phyloP scores from a whole-genome alignment of 148 eudicot genomes.

The Spergularia marina region DNA sequence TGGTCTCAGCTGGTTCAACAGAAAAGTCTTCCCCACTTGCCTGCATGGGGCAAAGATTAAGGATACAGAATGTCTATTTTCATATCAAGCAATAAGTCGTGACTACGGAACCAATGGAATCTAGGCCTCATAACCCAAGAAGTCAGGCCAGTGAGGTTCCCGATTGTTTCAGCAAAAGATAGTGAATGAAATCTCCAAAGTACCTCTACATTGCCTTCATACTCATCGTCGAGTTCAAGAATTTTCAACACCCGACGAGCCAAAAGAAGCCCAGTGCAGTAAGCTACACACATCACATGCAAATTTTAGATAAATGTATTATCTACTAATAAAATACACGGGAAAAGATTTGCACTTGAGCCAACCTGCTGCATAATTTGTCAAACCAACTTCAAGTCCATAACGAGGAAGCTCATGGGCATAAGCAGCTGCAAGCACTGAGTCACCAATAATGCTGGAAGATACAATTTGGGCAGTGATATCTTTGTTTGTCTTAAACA shows the following conservation, averaged over 20 bases:
- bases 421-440: constrained; percentile 66
- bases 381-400: constrained; percentile 73
- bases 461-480: constrained; percentile 61
- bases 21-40: constrained; percentile 83
- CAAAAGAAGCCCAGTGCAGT: constrained; percentile 75
- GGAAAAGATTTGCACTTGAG: background rate
- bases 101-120: background rate
- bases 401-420: constrained; percentile 74
- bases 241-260: constrained; percentile 62
- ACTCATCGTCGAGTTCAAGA: constrained; percentile 71
- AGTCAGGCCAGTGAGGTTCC: background rate
- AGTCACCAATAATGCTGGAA: constrained; percentile 69
- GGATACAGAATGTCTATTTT: background rate
- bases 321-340: background rate
- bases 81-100: too few species aligned
- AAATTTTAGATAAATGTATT: background rate
- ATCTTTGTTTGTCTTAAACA: constrained; percentile 65
- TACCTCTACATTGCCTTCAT: constrained; percentile 79
- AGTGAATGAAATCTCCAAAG: background rate
- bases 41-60: constrained; percentile 18
- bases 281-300: constrained; percentile 32
- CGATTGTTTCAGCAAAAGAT: background rate
- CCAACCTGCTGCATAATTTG: constrained; percentile 76
- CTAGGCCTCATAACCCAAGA: background rate
- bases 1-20: constrained; percentile 71